Percentiles rank a stretch among this genome's conserved stretches.
These are phyloP conservation scores for Golubevia sp. DNA, from an alignment of 1,284 basidiomycete genomes.

Conservation along the genomic window DNA sequence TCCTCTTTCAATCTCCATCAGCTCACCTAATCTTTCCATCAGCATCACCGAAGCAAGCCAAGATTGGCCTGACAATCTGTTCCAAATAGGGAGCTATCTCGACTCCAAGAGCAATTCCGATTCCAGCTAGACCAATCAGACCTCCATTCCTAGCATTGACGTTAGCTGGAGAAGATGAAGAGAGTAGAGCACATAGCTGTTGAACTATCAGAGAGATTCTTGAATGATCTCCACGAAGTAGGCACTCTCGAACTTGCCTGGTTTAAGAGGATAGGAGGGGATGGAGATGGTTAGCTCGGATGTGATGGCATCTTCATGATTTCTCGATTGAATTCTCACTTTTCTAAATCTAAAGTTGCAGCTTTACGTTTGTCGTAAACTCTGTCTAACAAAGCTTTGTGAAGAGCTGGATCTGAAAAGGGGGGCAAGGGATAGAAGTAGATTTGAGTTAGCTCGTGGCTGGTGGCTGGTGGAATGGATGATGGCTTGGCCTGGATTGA, in stretches of 20 bases:
- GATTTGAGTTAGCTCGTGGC: too few relatives aligned
- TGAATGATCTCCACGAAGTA: slow-evolving; percentile 76
- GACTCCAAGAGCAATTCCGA: slow-evolving; percentile 90
- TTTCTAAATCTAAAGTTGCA: slow-evolving; percentile 92
- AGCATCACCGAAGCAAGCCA: slow-evolving; percentile 91
- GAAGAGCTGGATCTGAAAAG: too few relatives aligned
- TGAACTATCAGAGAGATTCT: slow-evolving; percentile 87
- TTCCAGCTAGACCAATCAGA: slow-evolving; percentile 92
- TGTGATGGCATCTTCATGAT: not conserved
- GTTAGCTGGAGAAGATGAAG: slow-evolving; percentile 32
- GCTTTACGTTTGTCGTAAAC: slow-evolving; percentile 91
- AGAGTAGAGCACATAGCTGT: slow-evolving; percentile 75
- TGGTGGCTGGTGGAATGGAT: too few relatives aligned
- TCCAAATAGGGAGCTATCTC: slow-evolving; percentile 93
- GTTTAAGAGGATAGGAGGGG: slow-evolving; percentile 4
- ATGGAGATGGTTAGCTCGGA: slow-evolving; percentile 2
- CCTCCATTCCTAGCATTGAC: slow-evolving; percentile 88
- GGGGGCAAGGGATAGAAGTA: too few relatives aligned
- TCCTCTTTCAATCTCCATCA: not conserved
- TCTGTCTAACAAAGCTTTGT: slow-evolving; percentile 58
- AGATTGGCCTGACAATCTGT: slow-evolving; percentile 84
- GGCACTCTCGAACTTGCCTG: slow-evolving; percentile 84
- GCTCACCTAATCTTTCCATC: slow-evolving; percentile 82
- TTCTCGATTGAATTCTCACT: slow-evolving; percentile 66
- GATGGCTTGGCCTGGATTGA: too few relatives aligned